Evolutionary conservation across 1,139 yeast genomes (phyloP).

Genomic region (Candida pseudoviswanathii): DNA sequence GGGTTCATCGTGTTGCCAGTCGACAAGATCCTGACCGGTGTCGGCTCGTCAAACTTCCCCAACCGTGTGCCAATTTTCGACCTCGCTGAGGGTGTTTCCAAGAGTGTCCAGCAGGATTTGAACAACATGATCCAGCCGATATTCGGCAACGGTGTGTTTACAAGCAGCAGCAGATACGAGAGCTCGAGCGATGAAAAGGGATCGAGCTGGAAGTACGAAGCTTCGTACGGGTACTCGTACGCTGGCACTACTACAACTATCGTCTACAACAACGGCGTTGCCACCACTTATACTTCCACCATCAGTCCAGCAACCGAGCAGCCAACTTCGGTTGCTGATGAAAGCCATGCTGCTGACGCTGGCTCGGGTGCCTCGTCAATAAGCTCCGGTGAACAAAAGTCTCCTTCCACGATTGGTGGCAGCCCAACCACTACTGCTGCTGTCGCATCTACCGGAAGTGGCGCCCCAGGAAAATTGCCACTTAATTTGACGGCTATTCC

Average conservation of each 20-base stretch:
- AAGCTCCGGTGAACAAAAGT: too few relatives aligned
- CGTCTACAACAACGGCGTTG: slow-evolving; percentile 1
- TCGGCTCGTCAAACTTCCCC: slow-evolving; percentile 6
- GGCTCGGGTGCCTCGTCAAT: background rate
- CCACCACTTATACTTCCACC: background rate
- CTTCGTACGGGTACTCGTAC: background rate
- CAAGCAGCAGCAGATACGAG: background rate
- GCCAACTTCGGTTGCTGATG: too few relatives aligned
- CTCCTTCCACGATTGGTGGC: too few relatives aligned
- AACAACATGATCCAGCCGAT: slow-evolving; percentile 6
- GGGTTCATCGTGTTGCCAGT: slow-evolving; percentile 13
- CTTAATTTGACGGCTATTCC: slow-evolving; percentile 2
- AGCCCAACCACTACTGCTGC: too few relatives aligned
- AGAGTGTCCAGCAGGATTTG: slow-evolving; percentile 2
- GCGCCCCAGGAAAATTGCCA: background rate
- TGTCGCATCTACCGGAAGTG: too few relatives aligned
- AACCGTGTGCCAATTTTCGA: slow-evolving; percentile 10
- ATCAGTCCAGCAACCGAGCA: background rate
- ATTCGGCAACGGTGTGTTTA: slow-evolving; percentile 7
- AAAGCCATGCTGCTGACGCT: too few relatives aligned
- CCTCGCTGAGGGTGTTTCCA: background rate
- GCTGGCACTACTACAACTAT: background rate
- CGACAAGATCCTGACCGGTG: slow-evolving; percentile 8
- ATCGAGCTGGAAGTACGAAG: slow-evolving; percentile 1
- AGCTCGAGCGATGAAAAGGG: background rate